Percentiles rank a stretch among this genome's conserved stretches.
phyloP scores from a whole-genome alignment of 371 early-diverging fungal genomes.

The Nematocida sp. region DNA sequence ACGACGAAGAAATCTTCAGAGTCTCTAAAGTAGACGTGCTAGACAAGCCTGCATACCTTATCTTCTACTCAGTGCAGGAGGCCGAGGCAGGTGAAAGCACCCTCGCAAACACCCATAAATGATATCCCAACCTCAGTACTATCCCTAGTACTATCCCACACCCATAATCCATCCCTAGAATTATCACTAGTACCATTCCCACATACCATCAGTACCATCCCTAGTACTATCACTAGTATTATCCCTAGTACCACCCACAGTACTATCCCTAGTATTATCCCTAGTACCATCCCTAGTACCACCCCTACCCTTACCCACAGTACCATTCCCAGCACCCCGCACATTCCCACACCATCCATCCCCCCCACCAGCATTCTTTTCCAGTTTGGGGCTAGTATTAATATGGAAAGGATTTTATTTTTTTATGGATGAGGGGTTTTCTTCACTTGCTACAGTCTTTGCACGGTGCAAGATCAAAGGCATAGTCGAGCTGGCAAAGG shows the following conservation, averaged over 20 bases:
- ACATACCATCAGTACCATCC: background rate
- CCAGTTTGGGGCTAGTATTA: no score
- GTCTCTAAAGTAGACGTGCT: constrained; percentile 24
- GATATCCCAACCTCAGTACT: no score
- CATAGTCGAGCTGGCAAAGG: background rate
- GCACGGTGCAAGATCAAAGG: constrained; percentile 23
- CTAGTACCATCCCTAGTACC: background rate
- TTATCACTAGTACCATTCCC: background rate
- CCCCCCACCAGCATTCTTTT: no score
- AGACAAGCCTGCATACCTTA: constrained; percentile 35
- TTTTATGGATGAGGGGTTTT: constrained; percentile 4
- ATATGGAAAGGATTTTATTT: no score
- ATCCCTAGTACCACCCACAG: background rate
- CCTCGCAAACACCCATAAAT: background rate
- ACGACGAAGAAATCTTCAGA: constrained; percentile 48
- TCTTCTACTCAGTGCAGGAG: constrained; percentile 9
- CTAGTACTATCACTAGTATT: background rate
- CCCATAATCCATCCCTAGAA: background rate
- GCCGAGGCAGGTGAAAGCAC: background rate
- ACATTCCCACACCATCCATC: no score
- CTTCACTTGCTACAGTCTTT: constrained; percentile 7
- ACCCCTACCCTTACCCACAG: background rate
- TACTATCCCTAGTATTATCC: background rate
- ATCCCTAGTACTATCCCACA: background rate
- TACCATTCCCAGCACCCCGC: background rate